Evolutionary conservation across 2,329 filamentous ascomycete genomes (phyloP).

Genomic region (Cladosporium sp.): DNA sequence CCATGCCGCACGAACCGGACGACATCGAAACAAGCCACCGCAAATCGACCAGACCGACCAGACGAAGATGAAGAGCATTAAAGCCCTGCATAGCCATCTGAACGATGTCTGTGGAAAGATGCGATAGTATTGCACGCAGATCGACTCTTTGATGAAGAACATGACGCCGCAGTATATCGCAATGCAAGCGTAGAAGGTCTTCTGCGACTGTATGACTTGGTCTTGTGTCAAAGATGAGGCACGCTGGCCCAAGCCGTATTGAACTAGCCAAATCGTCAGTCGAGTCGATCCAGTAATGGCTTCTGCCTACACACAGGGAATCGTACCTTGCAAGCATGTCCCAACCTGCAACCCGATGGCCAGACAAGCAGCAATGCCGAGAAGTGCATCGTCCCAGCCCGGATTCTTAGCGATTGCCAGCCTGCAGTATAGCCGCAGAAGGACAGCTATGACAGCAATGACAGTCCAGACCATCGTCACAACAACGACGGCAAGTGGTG

Average conservation of each 20-base stretch:
- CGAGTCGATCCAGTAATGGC: not conserved
- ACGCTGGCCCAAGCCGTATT: slow-evolving; percentile 17
- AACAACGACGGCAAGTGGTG: slow-evolving; percentile 22
- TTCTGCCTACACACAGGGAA: not conserved
- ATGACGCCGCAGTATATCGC: slow-evolving; percentile 14
- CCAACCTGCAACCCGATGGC: not conserved
- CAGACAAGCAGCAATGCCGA: slow-evolving; percentile 9
- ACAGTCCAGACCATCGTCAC: slow-evolving; percentile 24
- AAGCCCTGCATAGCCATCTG: slow-evolving; percentile 16
- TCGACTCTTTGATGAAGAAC: slow-evolving; percentile 18
- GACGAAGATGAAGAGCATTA: slow-evolving; percentile 24
- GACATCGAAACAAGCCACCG: not conserved
- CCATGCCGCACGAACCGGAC: not conserved
- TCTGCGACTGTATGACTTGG: slow-evolving; percentile 5
- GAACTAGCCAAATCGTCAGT: slow-evolving; percentile 6
- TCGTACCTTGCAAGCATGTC: not conserved
- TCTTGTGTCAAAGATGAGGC: slow-evolving; percentile 1
- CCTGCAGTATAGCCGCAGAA: slow-evolving; percentile 19
- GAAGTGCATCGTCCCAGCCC: slow-evolving; percentile 15
- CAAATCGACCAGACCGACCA: slow-evolving; percentile 27
- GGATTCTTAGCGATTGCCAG: slow-evolving; percentile 7
- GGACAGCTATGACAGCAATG: slow-evolving; percentile 18
- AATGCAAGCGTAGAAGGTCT: slow-evolving; percentile 16
- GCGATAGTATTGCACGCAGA: slow-evolving; percentile 19
- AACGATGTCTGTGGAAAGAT: slow-evolving; percentile 15